Evolutionary conservation across 73 alveolate genomes (phyloP).

Genomic region (Paramecium bursaria): DNA sequence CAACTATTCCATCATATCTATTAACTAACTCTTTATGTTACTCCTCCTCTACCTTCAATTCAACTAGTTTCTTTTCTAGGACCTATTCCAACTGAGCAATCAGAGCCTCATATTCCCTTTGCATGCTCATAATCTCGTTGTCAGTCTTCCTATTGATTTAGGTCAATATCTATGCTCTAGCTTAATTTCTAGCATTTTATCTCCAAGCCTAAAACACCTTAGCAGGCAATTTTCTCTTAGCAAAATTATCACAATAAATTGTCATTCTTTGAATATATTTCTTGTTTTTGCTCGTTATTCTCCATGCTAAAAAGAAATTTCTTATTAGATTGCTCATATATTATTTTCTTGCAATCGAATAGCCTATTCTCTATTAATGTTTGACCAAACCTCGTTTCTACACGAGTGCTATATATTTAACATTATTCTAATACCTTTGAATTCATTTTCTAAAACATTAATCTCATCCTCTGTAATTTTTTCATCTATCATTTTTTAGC

Average conservation of each 20-base stretch:
- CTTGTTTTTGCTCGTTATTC: not conserved
- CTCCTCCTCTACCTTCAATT: constrained; percentile 52
- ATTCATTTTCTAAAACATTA: constrained; percentile 6
- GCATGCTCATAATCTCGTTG: constrained; percentile 26
- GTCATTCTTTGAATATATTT: constrained; percentile 29
- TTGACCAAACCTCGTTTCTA: not conserved
- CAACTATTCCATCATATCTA: constrained; percentile 61
- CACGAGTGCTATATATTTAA: constrained; percentile 15
- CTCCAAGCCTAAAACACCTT: constrained; percentile 37
- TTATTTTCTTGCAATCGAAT: constrained; percentile 38
- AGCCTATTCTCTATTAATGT: constrained; percentile 31
- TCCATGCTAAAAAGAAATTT: not conserved
- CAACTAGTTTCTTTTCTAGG: constrained; percentile 20
- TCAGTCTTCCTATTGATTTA: constrained; percentile 48
- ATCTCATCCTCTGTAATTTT: not conserved
- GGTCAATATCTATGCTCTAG: constrained; percentile 15
- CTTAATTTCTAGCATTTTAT: not conserved
- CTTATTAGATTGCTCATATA: constrained; percentile 23
- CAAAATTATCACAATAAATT: not conserved
- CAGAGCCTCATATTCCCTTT: constrained; percentile 41
- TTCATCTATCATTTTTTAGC: constrained; percentile 20
- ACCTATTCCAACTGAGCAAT: constrained; percentile 33
- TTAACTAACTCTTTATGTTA: constrained; percentile 34
- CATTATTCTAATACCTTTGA: not conserved
- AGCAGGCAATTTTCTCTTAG: not conserved